phyloP scores from a whole-genome alignment of 108 stramenopile species.

The Conticribra guillardii region DNA sequence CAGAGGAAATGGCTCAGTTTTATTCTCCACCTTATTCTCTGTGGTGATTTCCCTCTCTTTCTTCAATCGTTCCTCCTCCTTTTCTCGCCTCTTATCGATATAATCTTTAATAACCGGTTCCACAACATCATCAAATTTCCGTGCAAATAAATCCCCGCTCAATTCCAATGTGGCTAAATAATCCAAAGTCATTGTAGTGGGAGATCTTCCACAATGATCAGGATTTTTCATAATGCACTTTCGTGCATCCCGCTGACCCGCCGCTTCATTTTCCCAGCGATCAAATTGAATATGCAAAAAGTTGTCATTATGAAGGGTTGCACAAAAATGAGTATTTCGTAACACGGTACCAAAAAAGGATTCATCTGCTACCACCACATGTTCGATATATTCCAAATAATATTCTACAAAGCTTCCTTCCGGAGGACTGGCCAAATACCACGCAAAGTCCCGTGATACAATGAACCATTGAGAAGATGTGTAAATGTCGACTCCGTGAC shows the following conservation, averaged over 20 bases:
- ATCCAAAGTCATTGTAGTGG: constrained; percentile 86
- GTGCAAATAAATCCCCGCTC: constrained; percentile 84
- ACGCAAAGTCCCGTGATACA: constrained; percentile 88
- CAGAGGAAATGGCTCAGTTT: constrained; percentile 34
- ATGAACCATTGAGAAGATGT: constrained; percentile 95
- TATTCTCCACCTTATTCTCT: constrained; percentile 34
- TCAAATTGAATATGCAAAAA: constrained; percentile 92
- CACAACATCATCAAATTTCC: constrained; percentile 79
- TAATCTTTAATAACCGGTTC: constrained; percentile 75
- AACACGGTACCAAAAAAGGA: constrained; percentile 93
- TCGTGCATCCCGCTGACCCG: constrained; percentile 65
- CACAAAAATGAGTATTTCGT: constrained; percentile 87
- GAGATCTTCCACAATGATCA: constrained; percentile 90
- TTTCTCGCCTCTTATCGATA: constrained; percentile 71
- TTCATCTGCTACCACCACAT: constrained; percentile 96
- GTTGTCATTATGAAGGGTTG: constrained; percentile 89
- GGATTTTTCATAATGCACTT: constrained; percentile 91
- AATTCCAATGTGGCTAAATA: constrained; percentile 85
- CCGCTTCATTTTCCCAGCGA: constrained; percentile 89
- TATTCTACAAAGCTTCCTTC: constrained; percentile 76
- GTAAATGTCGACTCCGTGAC: constrained; percentile 76
- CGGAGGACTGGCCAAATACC: constrained; percentile 76
- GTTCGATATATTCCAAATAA: constrained; percentile 78
- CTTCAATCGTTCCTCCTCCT: constrained; percentile 50
- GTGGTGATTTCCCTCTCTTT: constrained; percentile 28